A percentile compares a stretch with the other conserved stretches of the same genome.
Conservation (phyloP, 2,329 filamentous ascomycete species). For the Acrocalymma vagum region DNA sequence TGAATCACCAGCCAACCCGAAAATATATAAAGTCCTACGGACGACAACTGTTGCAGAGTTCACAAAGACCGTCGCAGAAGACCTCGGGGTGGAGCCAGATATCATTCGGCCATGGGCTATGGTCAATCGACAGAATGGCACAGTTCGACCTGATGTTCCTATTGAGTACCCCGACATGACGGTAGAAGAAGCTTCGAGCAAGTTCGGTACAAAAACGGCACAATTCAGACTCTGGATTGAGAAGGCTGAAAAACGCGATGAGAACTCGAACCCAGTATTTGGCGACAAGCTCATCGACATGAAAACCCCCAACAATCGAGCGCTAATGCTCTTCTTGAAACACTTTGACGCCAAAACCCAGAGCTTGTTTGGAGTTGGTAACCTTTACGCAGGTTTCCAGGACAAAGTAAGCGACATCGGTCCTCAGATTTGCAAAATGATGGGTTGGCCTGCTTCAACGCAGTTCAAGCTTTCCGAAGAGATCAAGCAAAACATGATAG, state of each 20-base stretch:
- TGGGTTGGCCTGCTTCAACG: slow-evolving; percentile 85
- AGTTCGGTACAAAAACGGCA: slow-evolving; percentile 73
- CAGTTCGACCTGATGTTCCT: slow-evolving; percentile 87
- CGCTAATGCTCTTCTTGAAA: slow-evolving; percentile 90
- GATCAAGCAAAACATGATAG: slow-evolving; percentile 98
- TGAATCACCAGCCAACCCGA: slow-evolving; percentile 70
- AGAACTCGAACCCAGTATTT: slow-evolving; percentile 78
- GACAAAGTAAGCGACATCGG: slow-evolving; percentile 88
- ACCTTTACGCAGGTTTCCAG: slow-evolving; percentile 86
- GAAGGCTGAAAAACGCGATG: slow-evolving; percentile 69
- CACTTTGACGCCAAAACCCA: slow-evolving; percentile 85
- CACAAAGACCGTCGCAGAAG: slow-evolving; percentile 72
- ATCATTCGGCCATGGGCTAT: slow-evolving; percentile 90
- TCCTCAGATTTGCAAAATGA: slow-evolving; percentile 78
- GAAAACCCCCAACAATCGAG: slow-evolving; percentile 59
- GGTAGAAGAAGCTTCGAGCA: slow-evolving; percentile 69
- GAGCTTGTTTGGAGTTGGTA: slow-evolving; percentile 76
- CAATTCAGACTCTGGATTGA: slow-evolving; percentile 88
- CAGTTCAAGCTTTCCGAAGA: slow-evolving; percentile 86
- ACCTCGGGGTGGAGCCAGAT: slow-evolving; percentile 72
- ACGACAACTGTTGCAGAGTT: slow-evolving; percentile 81
- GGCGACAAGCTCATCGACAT: slow-evolving; percentile 68
- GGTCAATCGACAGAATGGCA: slow-evolving; percentile 99
- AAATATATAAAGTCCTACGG: slow-evolving; percentile 75
- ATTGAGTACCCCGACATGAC: slow-evolving; percentile 79